Evolutionary conservation across 495 filamentous ascomycete species (phyloP), one percentile per base, ranked within the genome.

Genomic region (Aspergillus incahuasiensis): DNA sequence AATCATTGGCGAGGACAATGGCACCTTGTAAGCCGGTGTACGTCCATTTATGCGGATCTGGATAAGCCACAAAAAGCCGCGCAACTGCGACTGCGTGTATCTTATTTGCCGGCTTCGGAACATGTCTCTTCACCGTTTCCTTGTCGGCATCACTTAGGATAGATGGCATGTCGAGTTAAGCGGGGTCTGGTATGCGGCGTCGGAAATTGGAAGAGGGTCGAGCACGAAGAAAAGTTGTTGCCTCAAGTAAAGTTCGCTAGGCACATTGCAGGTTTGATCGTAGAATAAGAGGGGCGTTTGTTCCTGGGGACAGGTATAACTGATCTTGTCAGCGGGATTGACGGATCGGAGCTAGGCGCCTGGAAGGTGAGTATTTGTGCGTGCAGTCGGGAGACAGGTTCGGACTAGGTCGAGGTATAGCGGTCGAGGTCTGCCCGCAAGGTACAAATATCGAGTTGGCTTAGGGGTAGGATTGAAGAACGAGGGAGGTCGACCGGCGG

Each of bases 21-120:
- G 94, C 94, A 16, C 94, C 94, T 68, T 96, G 92, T 47, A 98
- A 74, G 18, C 95, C 94, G 2, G 95, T 96, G 68, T 91, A 95
- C 18, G 84, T 89, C 94, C 94, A 98, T 91, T 78, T 85, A 48
- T 85, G 82, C 56, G 76, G 81, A 69, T 95, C 84, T 15, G 94
- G 94, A 68, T 96, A 86, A 59, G 92, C 91, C 66, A 97, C 82
- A 72, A 97, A 97, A 60, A 98, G 88, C 66, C 87, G 86, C 58
- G 90, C 95, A 61, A 97, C 90, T 66, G 90, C 92, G 64, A 89
- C 91, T 54, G 90, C 89, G 51, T 90, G 86, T 74, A 97, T 96
- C 76, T 97, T 96, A 82, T 97, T 97, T 60, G 87, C 82, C 49
- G 89, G 78, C 65, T 92, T 95, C 39, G 94, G 91, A 28, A 98